Conservation (phyloP, 2,329 filamentous ascomycete genomes). For the Tolypocladium pustulatum region DNA sequence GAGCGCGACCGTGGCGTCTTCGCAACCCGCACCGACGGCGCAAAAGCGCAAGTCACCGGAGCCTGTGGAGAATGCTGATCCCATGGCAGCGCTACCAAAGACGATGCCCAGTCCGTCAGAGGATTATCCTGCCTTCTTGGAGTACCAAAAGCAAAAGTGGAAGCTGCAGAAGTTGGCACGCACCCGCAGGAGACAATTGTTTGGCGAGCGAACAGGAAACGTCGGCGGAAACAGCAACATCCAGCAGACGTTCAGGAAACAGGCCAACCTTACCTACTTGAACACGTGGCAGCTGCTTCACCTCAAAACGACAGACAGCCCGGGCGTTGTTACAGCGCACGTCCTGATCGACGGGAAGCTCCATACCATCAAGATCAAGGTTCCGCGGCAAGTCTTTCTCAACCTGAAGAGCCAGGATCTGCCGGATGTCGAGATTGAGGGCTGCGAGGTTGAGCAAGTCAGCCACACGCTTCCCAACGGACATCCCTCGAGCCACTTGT, state of each 20-base stretch:
- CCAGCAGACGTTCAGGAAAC: slow-evolving; percentile 71
- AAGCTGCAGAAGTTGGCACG: slow-evolving; percentile 92
- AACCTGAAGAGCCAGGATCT: slow-evolving; percentile 83
- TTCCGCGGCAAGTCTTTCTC: slow-evolving; percentile 80
- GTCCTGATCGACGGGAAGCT: slow-evolving; percentile 91
- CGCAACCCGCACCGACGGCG: slow-evolving; percentile 35
- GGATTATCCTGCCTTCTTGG: slow-evolving; percentile 78
- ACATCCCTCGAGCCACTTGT: slow-evolving; percentile 85
- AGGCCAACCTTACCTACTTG: slow-evolving; percentile 81
- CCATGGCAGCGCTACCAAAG: slow-evolving; percentile 71
- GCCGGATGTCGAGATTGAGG: slow-evolving; percentile 77
- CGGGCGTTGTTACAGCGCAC: slow-evolving; percentile 79
- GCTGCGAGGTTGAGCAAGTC: slow-evolving; percentile 85
- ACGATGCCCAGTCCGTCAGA: slow-evolving; percentile 76
- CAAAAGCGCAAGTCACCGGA: slow-evolving; percentile 70
- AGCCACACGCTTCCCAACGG: slow-evolving; percentile 91
- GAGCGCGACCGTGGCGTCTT: slow-evolving; percentile 41
- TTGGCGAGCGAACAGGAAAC: slow-evolving; percentile 65
- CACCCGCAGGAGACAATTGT: slow-evolving; percentile 75
- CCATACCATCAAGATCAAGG: slow-evolving; percentile 77
- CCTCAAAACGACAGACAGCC: slow-evolving; percentile 68
- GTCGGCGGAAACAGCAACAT: slow-evolving; percentile 45
- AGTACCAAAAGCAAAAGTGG: slow-evolving; percentile 98
- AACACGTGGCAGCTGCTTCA: slow-evolving; percentile 94
- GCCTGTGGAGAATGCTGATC: slow-evolving; percentile 57